Conservation (phyloP, 2,329 filamentous ascomycete species). For the Apiospora rasikravindrae region DNA sequence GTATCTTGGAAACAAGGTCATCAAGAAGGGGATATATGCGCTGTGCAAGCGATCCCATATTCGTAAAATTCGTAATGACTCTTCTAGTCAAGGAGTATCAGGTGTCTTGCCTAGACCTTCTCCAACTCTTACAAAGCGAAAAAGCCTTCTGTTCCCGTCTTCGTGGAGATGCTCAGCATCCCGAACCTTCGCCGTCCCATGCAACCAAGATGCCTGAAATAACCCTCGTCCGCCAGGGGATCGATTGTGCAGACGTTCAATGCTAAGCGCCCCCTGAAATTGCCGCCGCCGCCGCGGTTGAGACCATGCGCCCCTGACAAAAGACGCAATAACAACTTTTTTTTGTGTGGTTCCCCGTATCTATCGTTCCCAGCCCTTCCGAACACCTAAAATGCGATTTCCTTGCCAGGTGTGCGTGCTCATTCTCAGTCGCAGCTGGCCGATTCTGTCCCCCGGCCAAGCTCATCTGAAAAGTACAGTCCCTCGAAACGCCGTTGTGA, state of each 20-base stretch:
- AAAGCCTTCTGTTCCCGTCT: not conserved
- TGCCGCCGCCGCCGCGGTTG: constrained; percentile 3
- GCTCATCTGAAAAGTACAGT: not conserved
- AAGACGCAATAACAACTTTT: constrained; percentile 26
- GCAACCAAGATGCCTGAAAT: constrained; percentile 8
- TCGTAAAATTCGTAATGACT: constrained; percentile 32
- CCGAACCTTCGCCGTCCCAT: not conserved
- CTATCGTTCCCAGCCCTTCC: constrained; percentile 33
- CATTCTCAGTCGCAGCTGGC: constrained; percentile 26
- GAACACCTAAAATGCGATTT: constrained; percentile 37
- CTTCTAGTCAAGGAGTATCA: constrained; percentile 18
- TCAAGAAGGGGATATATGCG: constrained; percentile 22
- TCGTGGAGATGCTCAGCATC: constrained; percentile 18
- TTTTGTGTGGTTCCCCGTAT: constrained; percentile 36
- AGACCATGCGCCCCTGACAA: not conserved
- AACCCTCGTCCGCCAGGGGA: constrained; percentile 10
- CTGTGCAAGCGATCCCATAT: constrained; percentile 17
- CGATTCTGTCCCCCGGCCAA: constrained; percentile 24
- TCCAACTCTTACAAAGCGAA: constrained; percentile 15
- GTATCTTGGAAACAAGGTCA: constrained; percentile 31
- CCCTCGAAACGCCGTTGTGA: not conserved
- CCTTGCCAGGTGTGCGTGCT: constrained; percentile 3
- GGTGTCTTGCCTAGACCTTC: constrained; percentile 8
- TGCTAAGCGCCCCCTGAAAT: not conserved
- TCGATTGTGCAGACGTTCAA: constrained; percentile 11